A percentile compares a stretch with the other conserved stretches of the same genome.
phyloP scores from a whole-genome alignment of 2,329 filamentous ascomycete genomes.

The Xylariaceae sp. region DNA sequence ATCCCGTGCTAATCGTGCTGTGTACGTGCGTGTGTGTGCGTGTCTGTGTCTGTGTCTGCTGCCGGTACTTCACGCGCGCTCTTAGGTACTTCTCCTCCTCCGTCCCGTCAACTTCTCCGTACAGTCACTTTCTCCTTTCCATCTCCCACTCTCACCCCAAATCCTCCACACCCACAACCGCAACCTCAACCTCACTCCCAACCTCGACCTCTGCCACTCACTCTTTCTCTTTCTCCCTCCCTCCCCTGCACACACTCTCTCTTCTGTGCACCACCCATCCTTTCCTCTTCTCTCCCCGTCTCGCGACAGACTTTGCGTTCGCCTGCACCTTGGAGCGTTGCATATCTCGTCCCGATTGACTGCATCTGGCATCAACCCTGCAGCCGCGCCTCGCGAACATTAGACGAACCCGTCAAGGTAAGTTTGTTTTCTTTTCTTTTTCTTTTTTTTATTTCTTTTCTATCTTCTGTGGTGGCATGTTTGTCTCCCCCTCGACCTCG shows the following conservation, averaged over 20 bases:
- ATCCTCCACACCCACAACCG: neutral
- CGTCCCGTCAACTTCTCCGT: neutral
- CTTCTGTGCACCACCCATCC: neutral
- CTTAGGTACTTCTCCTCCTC: neutral
- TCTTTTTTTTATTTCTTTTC: no score
- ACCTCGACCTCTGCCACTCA: neutral
- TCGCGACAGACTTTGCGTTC: conserved; percentile 6
- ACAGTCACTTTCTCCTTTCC: neutral
- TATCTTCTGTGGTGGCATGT: neutral
- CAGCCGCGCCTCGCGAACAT: conserved; percentile 13
- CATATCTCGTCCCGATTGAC: conserved; percentile 14
- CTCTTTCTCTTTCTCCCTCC: neutral
- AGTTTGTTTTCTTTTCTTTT: conserved; percentile 2
- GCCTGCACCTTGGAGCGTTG: conserved; percentile 17
- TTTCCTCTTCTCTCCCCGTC: conserved; percentile 3
- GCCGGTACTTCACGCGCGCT: no score
- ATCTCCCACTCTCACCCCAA: neutral
- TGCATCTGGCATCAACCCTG: conserved; percentile 10
- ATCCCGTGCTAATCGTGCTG: neutral
- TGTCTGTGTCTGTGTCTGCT: neutral
- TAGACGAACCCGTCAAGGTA: conserved; percentile 9
- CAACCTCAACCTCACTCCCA: neutral
- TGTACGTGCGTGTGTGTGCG: neutral
- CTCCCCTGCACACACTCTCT: neutral
- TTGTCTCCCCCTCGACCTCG: conserved; percentile 9